A percentile compares a stretch with the other conserved stretches of the same genome.
Evolutionary conservation across 768 basidiomycete genomes (phyloP).

Genomic region (Polyporus arcularius): DNA sequence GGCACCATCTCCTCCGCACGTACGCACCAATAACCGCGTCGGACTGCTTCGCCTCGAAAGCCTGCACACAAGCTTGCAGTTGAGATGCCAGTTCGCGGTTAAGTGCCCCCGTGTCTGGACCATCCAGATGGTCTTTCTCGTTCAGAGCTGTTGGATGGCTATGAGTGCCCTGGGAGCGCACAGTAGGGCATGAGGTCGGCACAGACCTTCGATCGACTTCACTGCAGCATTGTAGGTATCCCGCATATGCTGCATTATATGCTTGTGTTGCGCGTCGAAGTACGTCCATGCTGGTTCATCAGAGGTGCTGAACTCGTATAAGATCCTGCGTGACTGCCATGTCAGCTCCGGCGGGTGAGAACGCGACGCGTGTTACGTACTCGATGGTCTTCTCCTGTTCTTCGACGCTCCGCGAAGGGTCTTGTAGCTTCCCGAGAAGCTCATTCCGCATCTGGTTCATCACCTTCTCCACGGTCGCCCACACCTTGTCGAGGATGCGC

Average conservation of each 20-base stretch:
- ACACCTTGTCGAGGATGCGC: slow-evolving; percentile 93
- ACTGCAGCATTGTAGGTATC: slow-evolving; percentile 55
- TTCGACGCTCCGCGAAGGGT: slow-evolving; percentile 77
- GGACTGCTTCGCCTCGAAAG: slow-evolving; percentile 62
- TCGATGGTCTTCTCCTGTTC: slow-evolving; percentile 98
- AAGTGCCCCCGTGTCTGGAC: slow-evolving; percentile 1
- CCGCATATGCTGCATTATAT: slow-evolving; percentile 80
- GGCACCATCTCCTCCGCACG: neutral
- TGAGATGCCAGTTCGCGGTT: slow-evolving; percentile 48
- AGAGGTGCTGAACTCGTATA: slow-evolving; percentile 80
- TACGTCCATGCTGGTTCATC: slow-evolving; percentile 97
- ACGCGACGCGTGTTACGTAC: slow-evolving; percentile 44
- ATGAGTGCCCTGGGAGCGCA: too few species aligned
- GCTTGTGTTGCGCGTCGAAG: slow-evolving; percentile 89
- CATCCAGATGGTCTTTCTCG: neutral
- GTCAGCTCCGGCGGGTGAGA: neutral
- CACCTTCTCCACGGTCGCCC: slow-evolving; percentile 92
- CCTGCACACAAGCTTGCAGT: slow-evolving; percentile 58
- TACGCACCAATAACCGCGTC: slow-evolving; percentile 62
- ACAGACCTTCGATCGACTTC: slow-evolving; percentile 49
- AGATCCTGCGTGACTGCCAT: slow-evolving; percentile 55
- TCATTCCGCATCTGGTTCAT: slow-evolving; percentile 88
- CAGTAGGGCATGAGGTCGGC: neutral
- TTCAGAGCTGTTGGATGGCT: neutral
- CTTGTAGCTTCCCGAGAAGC: slow-evolving; percentile 77